phyloP scores from a whole-genome alignment of 371 early-diverging fungal species.

The Lichtheimia hyalospora region DNA sequence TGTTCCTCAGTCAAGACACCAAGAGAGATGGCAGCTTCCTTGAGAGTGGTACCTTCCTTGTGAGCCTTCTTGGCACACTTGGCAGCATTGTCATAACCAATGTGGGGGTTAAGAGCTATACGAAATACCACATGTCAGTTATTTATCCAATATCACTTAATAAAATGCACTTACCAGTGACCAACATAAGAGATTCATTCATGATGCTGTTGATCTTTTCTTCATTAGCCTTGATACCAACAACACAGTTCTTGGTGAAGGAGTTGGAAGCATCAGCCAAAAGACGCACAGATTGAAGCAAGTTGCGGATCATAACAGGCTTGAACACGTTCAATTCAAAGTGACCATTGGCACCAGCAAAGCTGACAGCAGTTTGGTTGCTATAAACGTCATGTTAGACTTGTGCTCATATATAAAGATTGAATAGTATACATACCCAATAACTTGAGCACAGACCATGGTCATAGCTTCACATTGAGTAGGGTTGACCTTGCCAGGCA shows the following conservation, averaged over 20 bases:
- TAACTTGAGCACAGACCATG: slow-evolving; percentile 97
- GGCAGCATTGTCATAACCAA: slow-evolving; percentile 79
- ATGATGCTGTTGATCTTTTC: slow-evolving; percentile 81
- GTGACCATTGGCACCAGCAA: slow-evolving; percentile 94
- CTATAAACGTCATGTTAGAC: not conserved
- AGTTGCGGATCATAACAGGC: slow-evolving; percentile 94
- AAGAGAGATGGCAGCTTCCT: slow-evolving; percentile 83
- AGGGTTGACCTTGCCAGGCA: slow-evolving; percentile 97
- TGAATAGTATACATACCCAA: slow-evolving; percentile 55
- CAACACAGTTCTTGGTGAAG: slow-evolving; percentile 91
- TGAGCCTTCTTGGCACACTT: slow-evolving; percentile 95
- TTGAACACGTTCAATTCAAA: slow-evolving; percentile 98
- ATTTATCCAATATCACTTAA: not conserved
- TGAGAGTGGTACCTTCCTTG: slow-evolving; percentile 78
- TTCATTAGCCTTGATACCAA: slow-evolving; percentile 89
- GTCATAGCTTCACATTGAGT: slow-evolving; percentile 98
- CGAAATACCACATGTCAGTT: not conserved
- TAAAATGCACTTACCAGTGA: slow-evolving; percentile 16
- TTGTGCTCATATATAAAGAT: too few species aligned
- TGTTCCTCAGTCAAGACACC: slow-evolving; percentile 81
- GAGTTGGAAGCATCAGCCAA: slow-evolving; percentile 83
- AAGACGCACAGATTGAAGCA: slow-evolving; percentile 86
- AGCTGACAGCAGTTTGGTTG: slow-evolving; percentile 86
- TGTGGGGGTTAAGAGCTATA: slow-evolving; percentile 56
- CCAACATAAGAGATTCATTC: slow-evolving; percentile 35